These are phyloP conservation scores for Huntiella moniliformis DNA, from an alignment of 2,329 filamentous ascomycete species.

Conservation along the genomic window DNA sequence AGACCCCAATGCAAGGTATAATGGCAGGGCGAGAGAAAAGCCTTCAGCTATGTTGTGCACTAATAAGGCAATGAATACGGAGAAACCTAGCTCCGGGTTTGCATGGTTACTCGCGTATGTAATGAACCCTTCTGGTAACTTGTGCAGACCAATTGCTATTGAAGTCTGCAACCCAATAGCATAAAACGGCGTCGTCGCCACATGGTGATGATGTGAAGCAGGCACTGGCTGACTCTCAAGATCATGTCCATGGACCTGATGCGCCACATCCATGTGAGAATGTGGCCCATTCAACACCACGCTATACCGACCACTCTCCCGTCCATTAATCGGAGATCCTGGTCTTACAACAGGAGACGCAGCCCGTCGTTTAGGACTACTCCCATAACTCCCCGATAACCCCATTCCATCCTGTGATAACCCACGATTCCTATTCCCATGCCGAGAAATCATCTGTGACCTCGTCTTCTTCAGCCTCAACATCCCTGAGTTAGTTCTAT, in stretches of 20 bases:
- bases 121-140: constrained; percentile 73
- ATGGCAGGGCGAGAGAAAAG: constrained; percentile 77
- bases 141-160: constrained; percentile 87
- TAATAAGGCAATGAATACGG: constrained; percentile 86
- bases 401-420: background rate
- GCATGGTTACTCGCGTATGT: constrained; percentile 96
- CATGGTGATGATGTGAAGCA: constrained; percentile 65
- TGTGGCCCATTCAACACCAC: background rate
- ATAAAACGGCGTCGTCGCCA: constrained; percentile 81
- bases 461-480: background rate
- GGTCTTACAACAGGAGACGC: background rate
- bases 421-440: background rate
- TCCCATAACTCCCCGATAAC: background rate
- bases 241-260: constrained; percentile 13
- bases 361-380: background rate
- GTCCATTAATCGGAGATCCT: background rate
- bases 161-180: constrained; percentile 92
- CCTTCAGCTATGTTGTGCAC: constrained; percentile 98
- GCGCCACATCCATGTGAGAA: background rate
- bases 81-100: constrained; percentile 70
- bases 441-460: background rate
- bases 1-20: constrained; percentile 77
- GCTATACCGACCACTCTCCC: background rate
- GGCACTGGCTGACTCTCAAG: constrained; percentile 24
- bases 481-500: background rate